Conservation (phyloP, 2,329 filamentous ascomycete genomes). For the Sclerotinia spermophila region DNA sequence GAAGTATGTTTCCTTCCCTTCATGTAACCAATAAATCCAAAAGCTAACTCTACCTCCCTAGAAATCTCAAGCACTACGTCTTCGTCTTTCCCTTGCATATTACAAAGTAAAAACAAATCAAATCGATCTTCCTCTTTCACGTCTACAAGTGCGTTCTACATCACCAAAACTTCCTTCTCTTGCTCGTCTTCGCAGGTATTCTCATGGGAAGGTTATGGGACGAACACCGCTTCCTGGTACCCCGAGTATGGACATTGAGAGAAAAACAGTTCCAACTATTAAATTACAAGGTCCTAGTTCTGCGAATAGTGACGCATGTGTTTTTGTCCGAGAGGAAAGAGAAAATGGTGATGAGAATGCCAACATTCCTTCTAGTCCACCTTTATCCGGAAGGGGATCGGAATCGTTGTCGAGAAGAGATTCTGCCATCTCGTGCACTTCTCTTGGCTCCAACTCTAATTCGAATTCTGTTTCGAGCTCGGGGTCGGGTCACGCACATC, state of each 20-base stretch:
- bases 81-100: conserved; percentile 66
- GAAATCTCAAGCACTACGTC: conserved; percentile 62
- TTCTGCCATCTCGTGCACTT: background rate
- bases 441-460: background rate
- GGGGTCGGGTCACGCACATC: background rate
- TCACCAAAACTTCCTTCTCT: conserved; percentile 24
- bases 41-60: conserved; percentile 34
- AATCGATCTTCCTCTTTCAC: conserved; percentile 59
- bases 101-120: conserved; percentile 77
- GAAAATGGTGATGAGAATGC: background rate
- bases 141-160: conserved; percentile 47
- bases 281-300: conserved; percentile 1
- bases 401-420: background rate
- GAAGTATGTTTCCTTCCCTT: background rate
- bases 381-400: conserved; percentile 4
- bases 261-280: background rate
- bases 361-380: background rate
- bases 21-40: background rate
- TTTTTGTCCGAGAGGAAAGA: background rate
- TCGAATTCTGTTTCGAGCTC: background rate
- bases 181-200: conserved; percentile 17
- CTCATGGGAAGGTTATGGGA: background rate
- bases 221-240: conserved; percentile 12
- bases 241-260: background rate
- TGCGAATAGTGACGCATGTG: background rate